Conservation (phyloP, 2,329 filamentous ascomycete genomes). For the Colletotrichum karsti region DNA sequence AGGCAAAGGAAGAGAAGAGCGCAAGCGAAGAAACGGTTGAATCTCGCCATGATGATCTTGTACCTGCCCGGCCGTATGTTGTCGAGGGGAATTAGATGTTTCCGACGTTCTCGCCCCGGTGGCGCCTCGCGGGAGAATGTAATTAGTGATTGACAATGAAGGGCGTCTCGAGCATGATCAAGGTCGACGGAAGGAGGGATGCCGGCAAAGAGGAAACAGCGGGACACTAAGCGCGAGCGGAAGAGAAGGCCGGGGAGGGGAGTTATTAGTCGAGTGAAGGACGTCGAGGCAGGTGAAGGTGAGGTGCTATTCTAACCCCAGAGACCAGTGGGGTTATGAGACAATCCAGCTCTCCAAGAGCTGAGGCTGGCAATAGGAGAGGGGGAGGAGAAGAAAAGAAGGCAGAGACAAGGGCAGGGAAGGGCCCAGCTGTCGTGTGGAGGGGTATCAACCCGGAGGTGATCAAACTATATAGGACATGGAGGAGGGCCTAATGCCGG, state of each 20-base stretch:
- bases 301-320: slow-evolving; percentile 7
- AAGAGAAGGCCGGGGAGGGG: not conserved
- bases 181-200: slow-evolving; percentile 7
- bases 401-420: slow-evolving; percentile 21
- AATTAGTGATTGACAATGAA: not conserved
- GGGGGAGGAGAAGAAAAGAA: not conserved
- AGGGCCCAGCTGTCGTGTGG: slow-evolving; percentile 10
- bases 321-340: slow-evolving; percentile 19
- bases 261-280: slow-evolving; percentile 11
- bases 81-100: not conserved
- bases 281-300: slow-evolving; percentile 6
- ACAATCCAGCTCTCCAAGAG: slow-evolving; percentile 11
- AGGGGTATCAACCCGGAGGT: slow-evolving; percentile 17
- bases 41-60: slow-evolving; percentile 30
- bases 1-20: slow-evolving; percentile 48
- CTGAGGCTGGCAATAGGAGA: slow-evolving; percentile 22
- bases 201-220: slow-evolving; percentile 4
- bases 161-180: slow-evolving; percentile 1
- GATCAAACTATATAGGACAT: slow-evolving; percentile 30
- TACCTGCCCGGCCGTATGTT: not conserved
- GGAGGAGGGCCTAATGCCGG: slow-evolving; percentile 21
- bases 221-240: not conserved
- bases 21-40: slow-evolving; percentile 44
- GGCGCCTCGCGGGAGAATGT: not conserved
- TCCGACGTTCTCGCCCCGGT: not conserved